Conservation (phyloP, 768 basidiomycete genomes). For the Rhodocollybia butyracea region DNA sequence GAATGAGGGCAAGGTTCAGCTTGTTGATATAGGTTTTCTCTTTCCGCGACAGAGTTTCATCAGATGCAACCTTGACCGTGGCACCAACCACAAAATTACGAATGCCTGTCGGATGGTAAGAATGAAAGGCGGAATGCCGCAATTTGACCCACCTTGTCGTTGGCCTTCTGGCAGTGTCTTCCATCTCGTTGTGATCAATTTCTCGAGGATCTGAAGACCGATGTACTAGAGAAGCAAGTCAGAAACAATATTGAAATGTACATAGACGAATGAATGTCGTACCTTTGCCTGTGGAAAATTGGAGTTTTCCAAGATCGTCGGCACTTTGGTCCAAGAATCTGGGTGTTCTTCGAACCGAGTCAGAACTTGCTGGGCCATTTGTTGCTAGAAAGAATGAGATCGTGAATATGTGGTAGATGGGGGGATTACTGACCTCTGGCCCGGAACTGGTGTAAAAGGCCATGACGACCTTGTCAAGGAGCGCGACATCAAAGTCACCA, state of each 20-base stretch:
- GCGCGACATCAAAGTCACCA: conserved; percentile 86
- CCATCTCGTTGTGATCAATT: conserved; percentile 92
- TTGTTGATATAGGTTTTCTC: conserved; percentile 97
- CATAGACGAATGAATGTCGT: neutral
- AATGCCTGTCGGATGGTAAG: conserved; percentile 62
- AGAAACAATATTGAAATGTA: neutral
- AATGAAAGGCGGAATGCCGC: neutral
- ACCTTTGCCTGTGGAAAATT: conserved; percentile 87
- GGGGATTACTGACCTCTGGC: conserved; percentile 58
- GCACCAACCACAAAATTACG: conserved; percentile 94
- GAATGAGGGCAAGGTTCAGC: conserved; percentile 92
- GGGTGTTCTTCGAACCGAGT: conserved; percentile 96
- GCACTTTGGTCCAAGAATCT: conserved; percentile 96
- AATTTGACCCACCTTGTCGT: conserved; percentile 62
- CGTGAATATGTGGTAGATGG: conserved; percentile 7
- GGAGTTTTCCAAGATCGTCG: conserved; percentile 85
- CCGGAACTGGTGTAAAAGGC: conserved; percentile 87
- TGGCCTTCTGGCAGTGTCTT: conserved; percentile 94
- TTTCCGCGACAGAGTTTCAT: conserved; percentile 82
- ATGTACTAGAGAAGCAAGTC: conserved; percentile 65
- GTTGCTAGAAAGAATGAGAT: conserved; percentile 59
- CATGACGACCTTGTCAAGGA: conserved; percentile 92
- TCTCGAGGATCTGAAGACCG: conserved; percentile 95
- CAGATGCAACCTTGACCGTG: conserved; percentile 90
- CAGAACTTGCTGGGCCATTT: conserved; percentile 88